Conservation (phyloP, 129 eudicot species). For the Scalesia atractyloides region DNA sequence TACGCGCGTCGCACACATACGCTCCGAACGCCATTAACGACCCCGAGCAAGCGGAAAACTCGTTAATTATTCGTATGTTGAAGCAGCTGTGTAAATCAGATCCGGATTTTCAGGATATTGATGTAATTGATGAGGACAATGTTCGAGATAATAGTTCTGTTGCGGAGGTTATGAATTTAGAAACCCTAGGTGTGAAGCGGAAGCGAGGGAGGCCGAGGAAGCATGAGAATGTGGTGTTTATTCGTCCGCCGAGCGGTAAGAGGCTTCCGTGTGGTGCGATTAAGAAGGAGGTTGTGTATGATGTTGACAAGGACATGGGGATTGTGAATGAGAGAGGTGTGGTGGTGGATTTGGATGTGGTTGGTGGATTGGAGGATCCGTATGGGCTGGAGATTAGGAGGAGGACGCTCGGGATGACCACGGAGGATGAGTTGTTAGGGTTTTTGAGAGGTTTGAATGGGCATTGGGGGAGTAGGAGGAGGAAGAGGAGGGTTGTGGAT, state of each 20-base stretch:
- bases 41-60: slow-evolving; percentile 61
- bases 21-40: slow-evolving; percentile 31
- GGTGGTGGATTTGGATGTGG: slow-evolving; percentile 59
- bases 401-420: slow-evolving; percentile 58
- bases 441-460: slow-evolving; percentile 69
- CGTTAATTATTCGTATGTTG: slow-evolving; percentile 49
- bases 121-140: slow-evolving; percentile 35
- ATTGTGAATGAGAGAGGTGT: slow-evolving; percentile 54
- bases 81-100: slow-evolving; percentile 49
- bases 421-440: slow-evolving; percentile 63
- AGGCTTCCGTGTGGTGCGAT: slow-evolving; percentile 7
- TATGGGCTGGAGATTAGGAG: slow-evolving; percentile 54
- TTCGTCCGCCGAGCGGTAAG: slow-evolving; percentile 12
- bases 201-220: slow-evolving; percentile 69
- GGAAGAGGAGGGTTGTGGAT: slow-evolving; percentile 83
- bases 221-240: slow-evolving; percentile 38
- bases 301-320: slow-evolving; percentile 53
- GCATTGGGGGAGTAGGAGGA: slow-evolving; percentile 91
- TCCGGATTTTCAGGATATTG: slow-evolving; percentile 25
- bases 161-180: slow-evolving; percentile 19
- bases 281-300: slow-evolving; percentile 39
- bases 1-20: slow-evolving; percentile 30
- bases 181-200: slow-evolving; percentile 37
- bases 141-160: slow-evolving; percentile 7
- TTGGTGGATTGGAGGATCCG: slow-evolving; percentile 50